Conservation (phyloP, 1,139 yeast genomes). For the Hansenula sp. region DNA sequence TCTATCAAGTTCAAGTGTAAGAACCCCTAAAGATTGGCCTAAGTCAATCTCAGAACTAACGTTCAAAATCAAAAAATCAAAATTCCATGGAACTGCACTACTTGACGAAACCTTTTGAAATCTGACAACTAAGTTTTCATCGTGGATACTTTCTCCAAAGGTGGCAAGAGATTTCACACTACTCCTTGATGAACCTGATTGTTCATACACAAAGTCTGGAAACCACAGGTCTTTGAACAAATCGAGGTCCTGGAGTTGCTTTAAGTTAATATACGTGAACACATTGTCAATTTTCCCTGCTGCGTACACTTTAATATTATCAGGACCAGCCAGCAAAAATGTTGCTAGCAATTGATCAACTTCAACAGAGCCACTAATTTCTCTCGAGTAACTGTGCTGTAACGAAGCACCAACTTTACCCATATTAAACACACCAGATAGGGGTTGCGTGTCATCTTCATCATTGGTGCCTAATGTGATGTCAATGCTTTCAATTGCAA, state of each 20-base stretch:
- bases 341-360: slow-evolving; percentile 46
- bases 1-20: slow-evolving; percentile 48
- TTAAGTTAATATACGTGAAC: slow-evolving; percentile 63
- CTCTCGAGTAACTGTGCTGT: slow-evolving; percentile 89
- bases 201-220: slow-evolving; percentile 34
- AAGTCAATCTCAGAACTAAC: slow-evolving; percentile 60
- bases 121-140: slow-evolving; percentile 44
- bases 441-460: slow-evolving; percentile 34
- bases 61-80: slow-evolving; percentile 53
- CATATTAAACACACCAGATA: slow-evolving; percentile 42
- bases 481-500: slow-evolving; percentile 63
- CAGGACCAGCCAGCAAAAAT: slow-evolving; percentile 37
- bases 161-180: slow-evolving; percentile 1
- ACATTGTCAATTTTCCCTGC: slow-evolving; percentile 55
- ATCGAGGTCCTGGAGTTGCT: slow-evolving; percentile 83
- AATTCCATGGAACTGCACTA: slow-evolving; percentile 71
- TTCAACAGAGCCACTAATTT: slow-evolving; percentile 70
- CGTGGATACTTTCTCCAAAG: background rate
- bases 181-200: slow-evolving; percentile 4
- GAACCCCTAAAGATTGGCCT: slow-evolving; percentile 78
- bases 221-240: slow-evolving; percentile 85
- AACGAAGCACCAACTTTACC: slow-evolving; percentile 61
- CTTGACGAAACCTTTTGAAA: slow-evolving; percentile 61
- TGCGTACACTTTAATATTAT: slow-evolving; percentile 38
- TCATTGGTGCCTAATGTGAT: slow-evolving; percentile 55